A percentile compares a stretch with the other conserved stretches of the same genome.
These are phyloP conservation scores for Acacia melanoxylon DNA, from an alignment of 306 rosid species.

Conservation along the genomic window DNA sequence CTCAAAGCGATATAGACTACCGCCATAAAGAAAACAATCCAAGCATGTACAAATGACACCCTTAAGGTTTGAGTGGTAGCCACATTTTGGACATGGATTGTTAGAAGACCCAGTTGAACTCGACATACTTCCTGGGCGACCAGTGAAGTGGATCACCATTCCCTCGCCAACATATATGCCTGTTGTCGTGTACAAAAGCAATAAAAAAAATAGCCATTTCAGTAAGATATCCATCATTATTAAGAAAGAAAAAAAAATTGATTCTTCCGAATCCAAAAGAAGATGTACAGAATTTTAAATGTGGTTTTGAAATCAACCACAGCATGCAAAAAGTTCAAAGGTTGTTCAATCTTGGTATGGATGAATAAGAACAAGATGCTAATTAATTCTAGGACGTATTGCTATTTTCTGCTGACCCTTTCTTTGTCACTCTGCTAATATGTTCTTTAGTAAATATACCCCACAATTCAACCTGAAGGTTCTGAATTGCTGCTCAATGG, in stretches of 20 bases:
- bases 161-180: slow-evolving; percentile 75
- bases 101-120: slow-evolving; percentile 43
- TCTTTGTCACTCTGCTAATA: not conserved
- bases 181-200: slow-evolving; percentile 30
- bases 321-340: slow-evolving; percentile 1
- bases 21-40: slow-evolving; percentile 77
- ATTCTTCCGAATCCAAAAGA: slow-evolving; percentile 5
- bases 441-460: not conserved
- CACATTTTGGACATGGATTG: slow-evolving; percentile 72
- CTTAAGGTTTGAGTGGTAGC: slow-evolving; percentile 43
- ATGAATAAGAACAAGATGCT: slow-evolving; percentile 9
- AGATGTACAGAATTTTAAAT: not conserved
- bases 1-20: slow-evolving; percentile 66
- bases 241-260: slow-evolving; percentile 1
- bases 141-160: slow-evolving; percentile 88
- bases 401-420: not conserved
- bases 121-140: slow-evolving; percentile 62
- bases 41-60: slow-evolving; percentile 85
- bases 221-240: slow-evolving; percentile 1
- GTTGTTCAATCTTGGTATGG: not conserved
- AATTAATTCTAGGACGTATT: not conserved
- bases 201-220: slow-evolving; percentile 20
- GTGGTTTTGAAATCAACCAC: not conserved
- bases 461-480: slow-evolving; percentile 3
- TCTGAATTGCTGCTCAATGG: not conserved